phyloP scores from a whole-genome alignment of 148 eudicot species.

The Fallopia convolvulus region DNA sequence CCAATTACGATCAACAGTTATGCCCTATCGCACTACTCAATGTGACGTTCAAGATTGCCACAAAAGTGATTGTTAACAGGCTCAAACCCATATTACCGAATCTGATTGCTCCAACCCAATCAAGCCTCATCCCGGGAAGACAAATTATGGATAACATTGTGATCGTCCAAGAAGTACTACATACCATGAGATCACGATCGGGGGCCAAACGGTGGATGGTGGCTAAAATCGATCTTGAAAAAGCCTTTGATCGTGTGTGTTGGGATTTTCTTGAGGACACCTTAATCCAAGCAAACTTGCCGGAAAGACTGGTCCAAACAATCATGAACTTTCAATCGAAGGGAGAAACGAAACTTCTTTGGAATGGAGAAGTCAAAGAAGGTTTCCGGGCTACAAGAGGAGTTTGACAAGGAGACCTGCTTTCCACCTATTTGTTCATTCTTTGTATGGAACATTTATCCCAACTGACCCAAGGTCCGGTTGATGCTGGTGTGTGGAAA shows the following conservation, averaged over 20 bases:
- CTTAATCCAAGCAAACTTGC: neutral
- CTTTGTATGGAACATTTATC: neutral
- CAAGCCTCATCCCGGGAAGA: too few relatives aligned
- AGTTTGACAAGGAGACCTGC: neutral
- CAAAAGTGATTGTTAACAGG: too few relatives aligned
- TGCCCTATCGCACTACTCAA: too few relatives aligned
- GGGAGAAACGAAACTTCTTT: neutral
- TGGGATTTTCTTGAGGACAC: neutral
- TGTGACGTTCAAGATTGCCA: too few relatives aligned
- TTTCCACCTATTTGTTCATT: neutral
- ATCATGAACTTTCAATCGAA: neutral
- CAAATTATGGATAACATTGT: too few relatives aligned
- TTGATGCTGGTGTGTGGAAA: neutral
- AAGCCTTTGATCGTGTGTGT: neutral
- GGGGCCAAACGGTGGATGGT: too few relatives aligned
- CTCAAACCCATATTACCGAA: too few relatives aligned
- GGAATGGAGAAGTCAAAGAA: neutral
- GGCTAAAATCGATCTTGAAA: neutral
- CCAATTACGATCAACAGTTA: too few relatives aligned
- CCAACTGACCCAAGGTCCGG: neutral
- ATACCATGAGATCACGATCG: too few relatives aligned
- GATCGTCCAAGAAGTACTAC: too few relatives aligned
- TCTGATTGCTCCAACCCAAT: too few relatives aligned
- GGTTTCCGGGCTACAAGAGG: neutral
- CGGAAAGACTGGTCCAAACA: neutral